Evolutionary conservation across 441 rosid species (phyloP).

Genomic region (Gossypium davidsonii): DNA sequence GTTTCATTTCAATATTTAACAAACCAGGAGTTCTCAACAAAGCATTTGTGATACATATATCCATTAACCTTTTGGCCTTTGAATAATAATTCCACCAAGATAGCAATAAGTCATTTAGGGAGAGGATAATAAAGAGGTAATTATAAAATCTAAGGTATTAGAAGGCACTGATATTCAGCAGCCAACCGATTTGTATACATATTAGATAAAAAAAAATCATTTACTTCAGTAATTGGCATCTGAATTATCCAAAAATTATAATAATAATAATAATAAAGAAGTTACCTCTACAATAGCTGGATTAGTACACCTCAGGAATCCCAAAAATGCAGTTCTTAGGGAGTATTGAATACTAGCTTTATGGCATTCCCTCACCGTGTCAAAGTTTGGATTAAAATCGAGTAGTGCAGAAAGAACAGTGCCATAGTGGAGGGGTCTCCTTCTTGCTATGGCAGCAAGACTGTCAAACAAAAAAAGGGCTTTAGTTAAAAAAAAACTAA

Average conservation of each 20-base stretch:
- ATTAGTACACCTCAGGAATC: constrained; percentile 80
- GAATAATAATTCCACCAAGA: constrained; percentile 7
- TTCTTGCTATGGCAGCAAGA: constrained; percentile 89
- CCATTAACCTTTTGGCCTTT: not conserved
- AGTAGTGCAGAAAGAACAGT: constrained; percentile 69
- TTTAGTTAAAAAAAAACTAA: constrained; percentile 1
- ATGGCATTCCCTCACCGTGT: constrained; percentile 63
- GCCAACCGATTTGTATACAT: not conserved
- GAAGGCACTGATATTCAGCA: not conserved
- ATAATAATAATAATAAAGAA: not conserved
- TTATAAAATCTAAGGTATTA: not conserved
- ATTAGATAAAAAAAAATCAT: not conserved
- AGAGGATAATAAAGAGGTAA: not conserved
- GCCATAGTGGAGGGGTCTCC: constrained; percentile 72
- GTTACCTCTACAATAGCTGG: constrained; percentile 78
- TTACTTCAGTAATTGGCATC: not conserved
- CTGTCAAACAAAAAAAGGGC: constrained; percentile 42
- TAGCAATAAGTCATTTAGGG: not conserved
- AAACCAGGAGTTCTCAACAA: not conserved
- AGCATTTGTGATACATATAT: not conserved
- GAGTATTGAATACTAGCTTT: constrained; percentile 78
- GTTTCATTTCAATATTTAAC: not conserved
- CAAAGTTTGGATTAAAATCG: constrained; percentile 64
- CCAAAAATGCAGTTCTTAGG: constrained; percentile 87
- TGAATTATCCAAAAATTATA: constrained; percentile 3